Percentiles rank a stretch among this genome's conserved stretches.
These are phyloP conservation scores for Penicillium sp. DNA, from an alignment of 2,329 filamentous ascomycete genomes.

Conservation along the genomic window DNA sequence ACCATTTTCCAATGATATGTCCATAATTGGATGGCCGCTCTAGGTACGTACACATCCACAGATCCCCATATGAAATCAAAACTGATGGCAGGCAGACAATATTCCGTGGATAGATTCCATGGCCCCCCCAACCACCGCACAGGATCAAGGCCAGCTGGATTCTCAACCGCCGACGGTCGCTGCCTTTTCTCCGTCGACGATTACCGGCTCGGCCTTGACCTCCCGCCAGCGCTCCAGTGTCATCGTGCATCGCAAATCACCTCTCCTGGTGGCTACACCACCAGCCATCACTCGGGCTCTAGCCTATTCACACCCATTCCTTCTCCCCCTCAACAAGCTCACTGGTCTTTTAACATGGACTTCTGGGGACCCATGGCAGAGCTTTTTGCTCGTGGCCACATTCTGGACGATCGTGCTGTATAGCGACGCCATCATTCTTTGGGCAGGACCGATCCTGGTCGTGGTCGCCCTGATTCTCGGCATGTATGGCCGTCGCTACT, in stretches of 20 bases:
- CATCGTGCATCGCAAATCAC: constrained; percentile 95
- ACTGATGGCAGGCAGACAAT: constrained; percentile 40
- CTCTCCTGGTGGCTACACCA: constrained; percentile 86
- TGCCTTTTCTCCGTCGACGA: constrained; percentile 82
- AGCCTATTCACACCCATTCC: constrained; percentile 93
- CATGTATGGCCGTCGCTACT: constrained; percentile 91
- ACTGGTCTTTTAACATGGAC: constrained; percentile 91
- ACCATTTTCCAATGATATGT: constrained; percentile 33
- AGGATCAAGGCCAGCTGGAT: constrained; percentile 41
- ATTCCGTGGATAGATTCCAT: constrained; percentile 59
- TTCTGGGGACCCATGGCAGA: constrained; percentile 92
- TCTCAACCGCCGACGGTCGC: constrained; percentile 73
- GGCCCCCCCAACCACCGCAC: constrained; percentile 45
- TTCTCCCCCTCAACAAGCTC: constrained; percentile 83
- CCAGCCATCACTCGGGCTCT: constrained; percentile 92
- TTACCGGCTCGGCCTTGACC: constrained; percentile 67
- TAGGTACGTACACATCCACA: constrained; percentile 40
- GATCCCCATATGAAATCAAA: constrained; percentile 4
- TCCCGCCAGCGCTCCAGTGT: constrained; percentile 84
- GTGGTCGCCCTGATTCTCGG: constrained; percentile 79
- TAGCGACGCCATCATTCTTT: constrained; percentile 78
- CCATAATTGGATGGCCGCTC: constrained; percentile 52
- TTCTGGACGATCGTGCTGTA: constrained; percentile 91
- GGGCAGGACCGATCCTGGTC: constrained; percentile 79
- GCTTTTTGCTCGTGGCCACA: constrained; percentile 79